Conservation (phyloP, 768 basidiomycete genomes). For the Hygrocybe coccinea region DNA sequence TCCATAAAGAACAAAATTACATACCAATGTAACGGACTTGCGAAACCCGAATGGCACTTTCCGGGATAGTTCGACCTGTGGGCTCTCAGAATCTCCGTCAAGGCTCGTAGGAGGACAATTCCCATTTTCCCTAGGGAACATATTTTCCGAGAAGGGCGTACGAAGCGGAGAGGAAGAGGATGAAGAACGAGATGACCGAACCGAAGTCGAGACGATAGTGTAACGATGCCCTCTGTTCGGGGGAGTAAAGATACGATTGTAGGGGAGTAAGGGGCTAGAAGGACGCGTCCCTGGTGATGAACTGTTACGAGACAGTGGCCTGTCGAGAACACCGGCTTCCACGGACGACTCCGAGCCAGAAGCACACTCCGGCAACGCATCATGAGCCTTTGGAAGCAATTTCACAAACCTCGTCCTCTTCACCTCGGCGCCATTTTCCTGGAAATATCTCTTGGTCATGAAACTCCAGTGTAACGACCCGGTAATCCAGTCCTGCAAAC, state of each 20-base stretch:
- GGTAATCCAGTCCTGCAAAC: constrained; percentile 36
- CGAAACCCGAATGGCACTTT: constrained; percentile 58
- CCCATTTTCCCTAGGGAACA: background rate
- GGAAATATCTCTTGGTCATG: constrained; percentile 35
- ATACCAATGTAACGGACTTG: constrained; percentile 32
- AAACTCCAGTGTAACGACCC: constrained; percentile 40
- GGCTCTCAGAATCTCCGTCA: constrained; percentile 17
- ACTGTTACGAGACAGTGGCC: background rate
- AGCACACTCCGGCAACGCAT: background rate
- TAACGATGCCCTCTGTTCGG: constrained; percentile 4
- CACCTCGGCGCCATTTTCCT: constrained; percentile 25
- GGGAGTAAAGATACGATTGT: constrained; percentile 23
- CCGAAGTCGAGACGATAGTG: background rate
- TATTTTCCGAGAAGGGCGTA: background rate
- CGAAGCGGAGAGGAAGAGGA: background rate
- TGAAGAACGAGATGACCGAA: background rate
- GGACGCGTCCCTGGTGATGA: background rate
- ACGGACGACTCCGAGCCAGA: background rate
- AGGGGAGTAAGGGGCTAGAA: background rate
- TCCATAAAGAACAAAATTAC: constrained; percentile 1
- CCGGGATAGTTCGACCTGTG: constrained; percentile 26
- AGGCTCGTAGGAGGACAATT: background rate
- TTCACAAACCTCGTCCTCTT: constrained; percentile 23
- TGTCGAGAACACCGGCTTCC: background rate
- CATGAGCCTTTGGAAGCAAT: background rate